Percentiles rank a stretch among this genome's conserved stretches.
Conservation (phyloP, 441 rosid species). For the Rhodomyrtus psidioides region DNA sequence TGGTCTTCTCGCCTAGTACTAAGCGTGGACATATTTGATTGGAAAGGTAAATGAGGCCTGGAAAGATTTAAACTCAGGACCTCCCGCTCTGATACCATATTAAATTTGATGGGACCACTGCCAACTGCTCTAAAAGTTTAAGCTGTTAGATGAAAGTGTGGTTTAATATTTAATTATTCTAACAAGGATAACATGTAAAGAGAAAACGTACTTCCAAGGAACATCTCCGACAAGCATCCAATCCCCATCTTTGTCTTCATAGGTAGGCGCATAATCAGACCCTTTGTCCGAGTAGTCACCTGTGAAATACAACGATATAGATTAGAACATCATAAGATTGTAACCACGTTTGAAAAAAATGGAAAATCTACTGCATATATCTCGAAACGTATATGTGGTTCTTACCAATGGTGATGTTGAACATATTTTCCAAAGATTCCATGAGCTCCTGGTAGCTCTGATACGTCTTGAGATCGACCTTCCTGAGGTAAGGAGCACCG, state of each 20-base stretch:
- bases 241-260: constrained; percentile 44
- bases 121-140: too few relatives aligned
- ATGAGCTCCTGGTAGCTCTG: constrained; percentile 42
- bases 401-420: constrained; percentile 43
- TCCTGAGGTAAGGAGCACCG: constrained; percentile 68
- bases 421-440: constrained; percentile 46
- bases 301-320: not conserved
- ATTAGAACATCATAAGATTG: not conserved
- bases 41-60: too few relatives aligned
- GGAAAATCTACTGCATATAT: not conserved
- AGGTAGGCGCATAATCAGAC: constrained; percentile 32
- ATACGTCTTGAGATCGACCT: constrained; percentile 49
- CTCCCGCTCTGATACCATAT: too few relatives aligned
- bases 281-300: constrained; percentile 28
- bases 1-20: too few relatives aligned
- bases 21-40: too few relatives aligned
- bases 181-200: not conserved
- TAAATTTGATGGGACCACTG: too few relatives aligned
- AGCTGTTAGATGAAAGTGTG: too few relatives aligned
- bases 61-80: too few relatives aligned
- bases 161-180: too few relatives aligned
- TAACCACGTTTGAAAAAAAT: not conserved
- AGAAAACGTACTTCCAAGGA: constrained; percentile 31
- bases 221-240: constrained; percentile 53
- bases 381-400: not conserved